Evolutionary conservation across 805 yeast species (phyloP), one percentile per base, ranked within the genome.

Genomic region (Yarrowia divulgata): DNA sequence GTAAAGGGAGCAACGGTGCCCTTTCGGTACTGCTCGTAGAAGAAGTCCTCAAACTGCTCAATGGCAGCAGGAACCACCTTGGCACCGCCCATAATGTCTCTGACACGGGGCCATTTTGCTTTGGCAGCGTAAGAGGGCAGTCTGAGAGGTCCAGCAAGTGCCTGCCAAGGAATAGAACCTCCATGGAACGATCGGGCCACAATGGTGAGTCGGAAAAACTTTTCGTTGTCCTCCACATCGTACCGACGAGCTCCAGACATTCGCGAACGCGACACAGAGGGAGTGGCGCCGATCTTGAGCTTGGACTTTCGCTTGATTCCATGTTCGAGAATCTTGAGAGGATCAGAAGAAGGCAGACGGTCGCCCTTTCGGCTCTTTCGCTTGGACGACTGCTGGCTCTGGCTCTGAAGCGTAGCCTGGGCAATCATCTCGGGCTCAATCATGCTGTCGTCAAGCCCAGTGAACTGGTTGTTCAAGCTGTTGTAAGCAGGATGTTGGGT

Each of bases 71-170:
- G 84, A 52, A 90, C 80, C 0, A 88, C 90, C 64, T 83, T 81
- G 16, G 79, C 77, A 0, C 95, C 95, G 46, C 88, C 85, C 83
- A 71, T 84, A 82, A 73, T 81, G 74, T 85, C 84, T 52, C 91
- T 82, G 9, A 90, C 82, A 19, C 85, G 81, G 1, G 89, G 86
- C 97, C 97, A 93, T 70, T 85, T 87, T 64, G 85, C 85, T 71
- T 83, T 83, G 35, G 89, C 78, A 12, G 82, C 79, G 9, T 82
- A 85, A 1, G 84, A 79, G 4, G 66, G 66, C 42, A 60, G 52
- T 34, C 52, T 0, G 81, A 76, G 50, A 76, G 73, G 18, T 77
- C 83, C 6, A 79, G 57, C 55, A 0, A 48, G 46, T 0, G 57
- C 8, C 29, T 63, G 68, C 68, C 68, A 63, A 32, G 68, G 68